Evolutionary conservation across 495 filamentous ascomycete species (phyloP).

Genomic region (Neurospora terricola): DNA sequence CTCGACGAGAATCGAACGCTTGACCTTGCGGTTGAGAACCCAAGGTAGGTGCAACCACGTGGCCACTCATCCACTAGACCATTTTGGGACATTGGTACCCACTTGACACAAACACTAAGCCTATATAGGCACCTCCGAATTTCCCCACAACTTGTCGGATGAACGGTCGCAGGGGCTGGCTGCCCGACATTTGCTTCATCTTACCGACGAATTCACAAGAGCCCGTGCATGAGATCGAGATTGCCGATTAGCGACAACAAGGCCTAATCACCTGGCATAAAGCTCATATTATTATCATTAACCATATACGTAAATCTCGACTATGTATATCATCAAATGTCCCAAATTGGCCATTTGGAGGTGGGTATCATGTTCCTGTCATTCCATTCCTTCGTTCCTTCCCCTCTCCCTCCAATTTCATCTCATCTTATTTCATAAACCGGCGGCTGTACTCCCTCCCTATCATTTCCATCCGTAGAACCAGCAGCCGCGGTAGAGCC

Average conservation of each 20-base stretch:
- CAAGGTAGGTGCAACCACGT: background rate
- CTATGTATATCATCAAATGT: background rate
- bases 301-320: background rate
- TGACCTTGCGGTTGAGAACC: background rate
- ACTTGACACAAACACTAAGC: background rate
- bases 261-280: background rate
- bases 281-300: background rate
- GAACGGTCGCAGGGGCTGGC: background rate
- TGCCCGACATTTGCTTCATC: background rate
- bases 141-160: background rate
- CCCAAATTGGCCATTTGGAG: background rate
- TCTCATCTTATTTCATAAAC: background rate
- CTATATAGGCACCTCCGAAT: background rate
- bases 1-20: background rate
- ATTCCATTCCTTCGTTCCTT: background rate
- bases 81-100: background rate
- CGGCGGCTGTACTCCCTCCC: background rate
- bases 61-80: background rate
- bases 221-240: background rate
- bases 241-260: background rate
- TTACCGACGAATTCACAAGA: background rate
- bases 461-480: background rate
- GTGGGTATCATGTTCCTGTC: background rate
- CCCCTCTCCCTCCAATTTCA: background rate
- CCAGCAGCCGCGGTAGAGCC: background rate